Evolutionary conservation across 352 stramenopile species (phyloP).

Genomic region (Thraustochytrium sp.): DNA sequence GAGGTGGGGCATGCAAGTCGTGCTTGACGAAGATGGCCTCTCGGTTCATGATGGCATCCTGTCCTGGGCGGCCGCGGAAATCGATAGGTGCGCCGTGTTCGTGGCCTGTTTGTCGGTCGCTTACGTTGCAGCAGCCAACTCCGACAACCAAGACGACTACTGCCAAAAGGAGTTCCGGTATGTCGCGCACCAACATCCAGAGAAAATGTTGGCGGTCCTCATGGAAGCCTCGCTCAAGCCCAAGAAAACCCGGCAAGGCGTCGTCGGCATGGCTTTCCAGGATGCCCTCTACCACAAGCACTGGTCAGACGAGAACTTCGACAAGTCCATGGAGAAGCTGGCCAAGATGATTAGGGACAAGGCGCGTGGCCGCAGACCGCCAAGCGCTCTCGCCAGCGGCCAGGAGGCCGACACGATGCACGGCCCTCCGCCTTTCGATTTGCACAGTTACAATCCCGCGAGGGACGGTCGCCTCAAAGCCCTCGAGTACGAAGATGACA

Average conservation of each 20-base stretch:
- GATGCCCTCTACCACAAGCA: not conserved
- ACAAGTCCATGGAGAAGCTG: not conserved
- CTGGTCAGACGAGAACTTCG: not conserved
- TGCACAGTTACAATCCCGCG: not conserved
- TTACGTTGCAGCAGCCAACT: not conserved
- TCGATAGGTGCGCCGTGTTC: not conserved
- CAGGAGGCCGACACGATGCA: too few species aligned
- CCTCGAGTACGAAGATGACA: not conserved
- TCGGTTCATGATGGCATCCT: not conserved
- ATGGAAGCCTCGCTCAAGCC: not conserved
- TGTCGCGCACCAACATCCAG: not conserved
- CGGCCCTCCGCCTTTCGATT: not conserved
- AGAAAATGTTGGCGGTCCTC: not conserved
- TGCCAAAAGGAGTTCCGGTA: not conserved
- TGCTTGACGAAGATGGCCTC: not conserved
- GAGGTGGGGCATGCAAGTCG: too few species aligned
- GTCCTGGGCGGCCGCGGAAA: not conserved
- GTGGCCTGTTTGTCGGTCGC: not conserved
- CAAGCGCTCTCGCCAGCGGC: too few species aligned
- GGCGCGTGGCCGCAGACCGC: not conserved
- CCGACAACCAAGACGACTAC: not conserved
- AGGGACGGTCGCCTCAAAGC: not conserved
- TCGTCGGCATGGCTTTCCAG: not conserved
- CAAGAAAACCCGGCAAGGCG: not conserved
- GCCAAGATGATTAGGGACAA: not conserved